A percentile compares a stretch with the other conserved stretches of the same genome.
Conservation (phyloP, 192 early-diverging fungal genomes). For the Dissophora ornata region DNA sequence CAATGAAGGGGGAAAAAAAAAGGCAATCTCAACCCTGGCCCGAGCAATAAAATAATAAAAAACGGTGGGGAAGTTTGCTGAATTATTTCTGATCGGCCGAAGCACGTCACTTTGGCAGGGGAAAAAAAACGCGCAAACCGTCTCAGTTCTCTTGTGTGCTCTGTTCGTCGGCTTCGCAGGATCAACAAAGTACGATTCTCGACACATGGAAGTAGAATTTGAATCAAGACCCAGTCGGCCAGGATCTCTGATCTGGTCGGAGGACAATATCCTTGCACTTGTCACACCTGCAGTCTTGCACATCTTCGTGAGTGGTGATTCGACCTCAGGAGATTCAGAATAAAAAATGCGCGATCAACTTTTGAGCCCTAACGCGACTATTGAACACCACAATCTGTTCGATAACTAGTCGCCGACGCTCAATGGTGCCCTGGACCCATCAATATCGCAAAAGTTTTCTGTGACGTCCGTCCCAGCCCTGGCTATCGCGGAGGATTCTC, state of each 20-base stretch:
- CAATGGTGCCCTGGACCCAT: neutral
- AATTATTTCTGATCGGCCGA: too few species aligned
- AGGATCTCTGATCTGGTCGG: constrained; percentile 50
- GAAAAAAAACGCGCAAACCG: too few species aligned
- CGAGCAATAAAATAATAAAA: neutral
- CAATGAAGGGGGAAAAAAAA: neutral
- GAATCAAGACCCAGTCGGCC: constrained; percentile 29
- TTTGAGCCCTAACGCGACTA: too few species aligned
- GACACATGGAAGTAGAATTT: constrained; percentile 38
- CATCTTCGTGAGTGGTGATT: constrained; percentile 28
- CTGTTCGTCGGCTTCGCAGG: neutral
- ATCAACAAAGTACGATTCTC: neutral
- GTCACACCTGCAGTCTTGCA: constrained; percentile 32
- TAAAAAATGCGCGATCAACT: too few species aligned
- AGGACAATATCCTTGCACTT: constrained; percentile 44
- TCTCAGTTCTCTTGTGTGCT: neutral
- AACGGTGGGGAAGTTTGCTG: neutral
- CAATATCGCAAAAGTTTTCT: constrained; percentile 12
- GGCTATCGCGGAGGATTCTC: neutral
- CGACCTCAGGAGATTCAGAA: too few species aligned
- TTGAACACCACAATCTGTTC: too few species aligned
- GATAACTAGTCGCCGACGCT: constrained; percentile 25
- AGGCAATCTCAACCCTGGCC: neutral
- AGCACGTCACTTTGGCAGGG: constrained; percentile 10
- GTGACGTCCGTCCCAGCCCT: constrained; percentile 16